Evolutionary conservation across 192 early-diverging fungal genomes (phyloP).

Genomic region (Coemansia guatemalensis): DNA sequence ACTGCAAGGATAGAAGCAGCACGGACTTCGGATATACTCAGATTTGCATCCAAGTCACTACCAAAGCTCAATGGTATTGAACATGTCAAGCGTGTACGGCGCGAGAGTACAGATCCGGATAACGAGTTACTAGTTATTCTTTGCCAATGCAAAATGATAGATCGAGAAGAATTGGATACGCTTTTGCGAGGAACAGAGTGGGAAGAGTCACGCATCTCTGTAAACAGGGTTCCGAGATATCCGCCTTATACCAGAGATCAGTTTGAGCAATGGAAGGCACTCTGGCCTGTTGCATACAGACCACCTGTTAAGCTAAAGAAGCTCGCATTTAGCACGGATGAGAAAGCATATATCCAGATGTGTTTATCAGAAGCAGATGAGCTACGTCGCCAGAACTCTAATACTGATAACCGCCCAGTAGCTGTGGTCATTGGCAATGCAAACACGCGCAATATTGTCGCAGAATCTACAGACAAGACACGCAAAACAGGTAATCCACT

Average conservation of each 20-base stretch:
- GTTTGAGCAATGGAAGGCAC: conserved; percentile 71
- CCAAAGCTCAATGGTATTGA: conserved; percentile 37
- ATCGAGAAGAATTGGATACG: conserved; percentile 2
- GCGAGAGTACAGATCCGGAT: neutral
- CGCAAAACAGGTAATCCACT: conserved; percentile 60
- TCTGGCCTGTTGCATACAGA: conserved; percentile 84
- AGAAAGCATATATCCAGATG: conserved; percentile 21
- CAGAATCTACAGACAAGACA: conserved; percentile 55
- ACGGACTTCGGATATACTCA: conserved; percentile 21
- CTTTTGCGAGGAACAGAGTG: conserved; percentile 23
- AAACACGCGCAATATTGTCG: conserved; percentile 48
- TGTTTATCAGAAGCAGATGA: neutral
- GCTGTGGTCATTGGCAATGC: conserved; percentile 52
- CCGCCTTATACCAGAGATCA: conserved; percentile 69
- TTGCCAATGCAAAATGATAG: conserved; percentile 30
- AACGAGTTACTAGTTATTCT: conserved; percentile 21
- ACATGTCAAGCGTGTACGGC: conserved; percentile 47
- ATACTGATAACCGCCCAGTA: neutral
- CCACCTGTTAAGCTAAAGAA: conserved; percentile 24
- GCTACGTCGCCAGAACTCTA: neutral
- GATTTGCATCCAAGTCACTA: conserved; percentile 14
- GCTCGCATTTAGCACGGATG: conserved; percentile 6
- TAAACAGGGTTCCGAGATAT: conserved; percentile 55
- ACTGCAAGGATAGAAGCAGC: conserved; percentile 11
- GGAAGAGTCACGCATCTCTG: conserved; percentile 7